phyloP scores from a whole-genome alignment of 306 rosid species.

The Pueraria montana region DNA sequence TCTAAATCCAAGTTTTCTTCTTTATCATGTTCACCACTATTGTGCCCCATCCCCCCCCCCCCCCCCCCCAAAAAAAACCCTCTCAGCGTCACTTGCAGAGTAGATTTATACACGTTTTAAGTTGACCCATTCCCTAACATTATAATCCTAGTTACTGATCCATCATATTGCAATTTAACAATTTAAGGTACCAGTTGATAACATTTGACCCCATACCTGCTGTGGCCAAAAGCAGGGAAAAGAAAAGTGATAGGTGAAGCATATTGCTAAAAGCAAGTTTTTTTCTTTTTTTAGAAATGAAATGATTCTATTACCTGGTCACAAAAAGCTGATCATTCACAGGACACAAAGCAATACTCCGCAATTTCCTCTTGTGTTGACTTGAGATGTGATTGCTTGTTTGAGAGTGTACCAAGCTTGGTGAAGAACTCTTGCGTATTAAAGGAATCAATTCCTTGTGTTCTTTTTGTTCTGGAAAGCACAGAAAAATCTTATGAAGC shows the following conservation, averaged over 20 bases:
- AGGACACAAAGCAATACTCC: slow-evolving; percentile 82
- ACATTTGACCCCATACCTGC: slow-evolving; percentile 13
- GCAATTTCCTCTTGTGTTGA: slow-evolving; percentile 94
- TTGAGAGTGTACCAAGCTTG: slow-evolving; percentile 59
- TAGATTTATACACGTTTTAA: slow-evolving; percentile 5
- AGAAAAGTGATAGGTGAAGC: slow-evolving; percentile 23
- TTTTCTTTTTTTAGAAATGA: slow-evolving; percentile 2
- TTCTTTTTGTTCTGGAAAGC: slow-evolving; percentile 80
- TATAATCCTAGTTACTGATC: not conserved
- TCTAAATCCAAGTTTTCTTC: not conserved
- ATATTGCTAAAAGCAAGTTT: slow-evolving; percentile 14
- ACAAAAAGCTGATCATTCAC: slow-evolving; percentile 87
- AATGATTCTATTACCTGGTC: slow-evolving; percentile 70
- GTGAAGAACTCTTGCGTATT: slow-evolving; percentile 64
- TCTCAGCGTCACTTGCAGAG: not conserved
- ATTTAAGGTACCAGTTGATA: not conserved
- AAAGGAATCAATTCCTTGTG: slow-evolving; percentile 80
- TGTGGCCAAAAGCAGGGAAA: slow-evolving; percentile 35
- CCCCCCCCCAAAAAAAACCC: too few species aligned
- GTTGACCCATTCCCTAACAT: slow-evolving; percentile 24
- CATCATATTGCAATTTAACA: slow-evolving; percentile 35
- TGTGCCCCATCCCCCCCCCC: too few species aligned
- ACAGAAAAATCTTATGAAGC: slow-evolving; percentile 39
- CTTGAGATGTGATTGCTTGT: slow-evolving; percentile 79
- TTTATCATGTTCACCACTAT: too few species aligned